Base-by-base conservation (phyloP, 2,329 filamentous ascomycete species). In the Elsinoe fawcettii region DNA sequence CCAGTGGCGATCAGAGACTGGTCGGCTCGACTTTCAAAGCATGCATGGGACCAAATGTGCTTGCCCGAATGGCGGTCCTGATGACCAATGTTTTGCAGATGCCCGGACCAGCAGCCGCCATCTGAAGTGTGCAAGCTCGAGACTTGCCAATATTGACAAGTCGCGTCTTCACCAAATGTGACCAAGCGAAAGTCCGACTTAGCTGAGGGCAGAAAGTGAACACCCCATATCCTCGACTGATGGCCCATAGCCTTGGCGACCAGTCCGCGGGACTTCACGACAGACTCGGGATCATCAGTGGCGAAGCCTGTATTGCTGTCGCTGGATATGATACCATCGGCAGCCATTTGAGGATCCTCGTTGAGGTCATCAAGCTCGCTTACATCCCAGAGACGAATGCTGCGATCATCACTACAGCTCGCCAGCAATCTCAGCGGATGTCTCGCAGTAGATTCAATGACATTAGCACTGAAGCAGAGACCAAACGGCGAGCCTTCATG, bases 401-500 rank as follows among this genome's bases (percentile, higher is more conserved):
- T 96, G 53, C 93, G 81, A 71, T 99, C 93, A 67, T 99, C 93
- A 66, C 92, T 97, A 69, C 93, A 99, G 65, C 88, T 96, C 12
- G 86, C 88, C 32, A 99, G 76, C n/a, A 96, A 70, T 54, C 87
- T 78, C 23, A 75, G 73, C 18, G 67, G 67, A 5, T 66, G 67
- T 0, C 73, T 74, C 14, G 60, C 64, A 12, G 73, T 69, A 1
- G 68, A 60, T 20, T 72, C 62, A 5, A 61, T 60, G 18, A 85
- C 70, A 62, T 73, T 67, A 1, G 79, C 74, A 0, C 90, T 95
- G 34, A 97, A 86, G 30, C 84, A 79, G 2, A 99, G 87, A 1
- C 90, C 91, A 63, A 96, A 99, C 25, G 99, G 86, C 0, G 92
- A 96, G 0, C 93, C 93, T 66, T 96, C 90, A 66, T 99, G 93